These are phyloP conservation scores for Ophiostoma ulmi DNA, from an alignment of 2,329 filamentous ascomycete species.

Conservation along the genomic window DNA sequence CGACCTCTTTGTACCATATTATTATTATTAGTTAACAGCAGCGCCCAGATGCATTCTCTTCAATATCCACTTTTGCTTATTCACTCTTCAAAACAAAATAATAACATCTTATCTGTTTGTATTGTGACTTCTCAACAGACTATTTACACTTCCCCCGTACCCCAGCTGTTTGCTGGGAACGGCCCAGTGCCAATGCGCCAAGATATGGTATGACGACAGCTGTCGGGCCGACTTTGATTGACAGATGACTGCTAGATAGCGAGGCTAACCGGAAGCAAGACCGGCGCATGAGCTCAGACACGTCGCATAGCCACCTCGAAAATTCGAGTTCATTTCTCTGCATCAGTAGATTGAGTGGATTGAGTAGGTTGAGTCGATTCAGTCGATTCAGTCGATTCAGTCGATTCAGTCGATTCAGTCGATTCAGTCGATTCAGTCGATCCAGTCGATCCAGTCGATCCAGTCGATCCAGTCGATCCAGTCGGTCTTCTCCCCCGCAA, in stretches of 20 bases:
- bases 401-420: no score
- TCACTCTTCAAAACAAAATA: no score
- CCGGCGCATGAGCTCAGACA: background rate
- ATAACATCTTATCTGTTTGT: no score
- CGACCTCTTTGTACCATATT: background rate
- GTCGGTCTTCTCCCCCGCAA: no score
- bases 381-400: no score
- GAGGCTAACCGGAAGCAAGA: background rate
- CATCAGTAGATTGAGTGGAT: no score
- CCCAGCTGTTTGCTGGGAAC: background rate
- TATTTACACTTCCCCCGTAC: background rate
- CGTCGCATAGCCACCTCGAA: background rate
- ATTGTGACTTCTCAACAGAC: background rate
- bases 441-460: no score
- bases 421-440: no score
- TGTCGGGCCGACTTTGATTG: conserved; percentile 4
- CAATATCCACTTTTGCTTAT: background rate
- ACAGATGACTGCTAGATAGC: background rate
- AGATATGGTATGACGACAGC: background rate
- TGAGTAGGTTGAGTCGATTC: no score
- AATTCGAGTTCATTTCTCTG: no score
- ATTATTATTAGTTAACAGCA: background rate
- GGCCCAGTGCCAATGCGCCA: conserved; percentile 2
- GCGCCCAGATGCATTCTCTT: background rate
- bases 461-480: no score